Base-by-base conservation (phyloP, 768 basidiomycete genomes). In the Auriscalpium orientale region DNA sequence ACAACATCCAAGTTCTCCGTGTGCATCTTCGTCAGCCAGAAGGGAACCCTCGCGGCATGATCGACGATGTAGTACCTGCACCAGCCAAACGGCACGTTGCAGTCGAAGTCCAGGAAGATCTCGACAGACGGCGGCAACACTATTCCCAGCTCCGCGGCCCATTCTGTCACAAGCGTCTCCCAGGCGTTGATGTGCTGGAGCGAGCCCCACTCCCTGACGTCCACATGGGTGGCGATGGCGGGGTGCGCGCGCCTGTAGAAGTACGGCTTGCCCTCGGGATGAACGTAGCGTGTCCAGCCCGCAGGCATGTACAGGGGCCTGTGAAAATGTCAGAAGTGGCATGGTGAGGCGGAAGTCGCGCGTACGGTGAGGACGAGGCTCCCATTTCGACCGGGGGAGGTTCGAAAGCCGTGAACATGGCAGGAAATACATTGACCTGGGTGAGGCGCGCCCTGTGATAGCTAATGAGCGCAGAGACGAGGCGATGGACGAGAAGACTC, bases 211-310 rank as follows among this genome's bases (percentile, higher is more conserved):
- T 21, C 13, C 15, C 18, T 34, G 45, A 54, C 38, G 22, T 36
- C 16, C 9, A 36, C 43, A 15, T 46, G 34, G 28, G 53, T 54
- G 6, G 37, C 22, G 16, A 54, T 21, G 16, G 37, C 18, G 16
- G 46, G 53, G 16, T 36, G 15, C 11, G 35, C 5, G 18, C 34
- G 33, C 18, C 53, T 20, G 16, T n/a, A 33, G 20, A 34, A 46
- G 46, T 54, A 54, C 15, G 28, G n/a, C 38, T 54, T 46, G 33
- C 53, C 53, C 34, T 54, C 53, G 15, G 53, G 53, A 47, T 54
- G 53, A 33, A 54, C 34, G 35, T 22, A 40, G 13, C 18, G 46
- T 16, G 36, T 13, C 53, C 53, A 54, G 8, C 35, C 53, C 16
- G 13, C 16, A 21, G 34, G 16, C 15, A 36, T 13, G 34, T 46